These are phyloP conservation scores for Populus hybrid DNA, from an alignment of 441 rosid genomes.

Conservation along the genomic window DNA sequence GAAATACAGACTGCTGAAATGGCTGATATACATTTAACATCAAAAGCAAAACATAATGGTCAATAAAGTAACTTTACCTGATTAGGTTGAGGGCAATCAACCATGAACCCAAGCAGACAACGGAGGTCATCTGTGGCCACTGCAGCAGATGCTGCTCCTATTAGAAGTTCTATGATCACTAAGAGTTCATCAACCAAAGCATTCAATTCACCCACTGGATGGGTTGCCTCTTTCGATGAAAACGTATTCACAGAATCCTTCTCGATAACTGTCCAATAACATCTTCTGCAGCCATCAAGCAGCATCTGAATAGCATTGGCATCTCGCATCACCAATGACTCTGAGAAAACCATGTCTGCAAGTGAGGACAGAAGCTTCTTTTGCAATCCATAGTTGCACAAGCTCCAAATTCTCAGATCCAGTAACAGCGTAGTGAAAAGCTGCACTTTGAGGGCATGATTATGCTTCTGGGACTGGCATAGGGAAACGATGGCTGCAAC, in stretches of 20 bases:
- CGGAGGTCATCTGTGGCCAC: slow-evolving; percentile 75
- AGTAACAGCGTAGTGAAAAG: slow-evolving; percentile 84
- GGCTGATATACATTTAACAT: no score
- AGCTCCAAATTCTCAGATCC: slow-evolving; percentile 95
- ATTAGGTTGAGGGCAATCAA: slow-evolving; percentile 97
- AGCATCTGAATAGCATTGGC: slow-evolving; percentile 99
- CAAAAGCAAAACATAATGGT: not conserved
- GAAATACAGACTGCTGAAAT: not conserved
- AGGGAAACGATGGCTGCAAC: slow-evolving; percentile 90
- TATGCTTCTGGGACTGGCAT: slow-evolving; percentile 87
- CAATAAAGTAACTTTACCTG: slow-evolving; percentile 52
- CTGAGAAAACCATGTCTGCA: slow-evolving; percentile 99
- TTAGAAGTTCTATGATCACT: slow-evolving; percentile 93
- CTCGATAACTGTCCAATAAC: slow-evolving; percentile 92
- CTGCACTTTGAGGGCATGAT: slow-evolving; percentile 92
- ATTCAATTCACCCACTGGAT: slow-evolving; percentile 93
- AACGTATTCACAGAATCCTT: slow-evolving; percentile 73
- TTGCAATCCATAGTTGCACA: slow-evolving; percentile 97
- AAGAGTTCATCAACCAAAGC: slow-evolving; percentile 98
- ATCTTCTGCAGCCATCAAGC: slow-evolving; percentile 99
- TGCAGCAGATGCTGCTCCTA: slow-evolving; percentile 86
- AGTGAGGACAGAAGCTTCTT: slow-evolving; percentile 95
- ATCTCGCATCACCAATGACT: slow-evolving; percentile 85
- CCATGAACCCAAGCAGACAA: slow-evolving; percentile 88
- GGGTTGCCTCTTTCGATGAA: slow-evolving; percentile 54